These are phyloP conservation scores for Rossbeevera mucosa DNA, from an alignment of 768 basidiomycete genomes.

Conservation along the genomic window DNA sequence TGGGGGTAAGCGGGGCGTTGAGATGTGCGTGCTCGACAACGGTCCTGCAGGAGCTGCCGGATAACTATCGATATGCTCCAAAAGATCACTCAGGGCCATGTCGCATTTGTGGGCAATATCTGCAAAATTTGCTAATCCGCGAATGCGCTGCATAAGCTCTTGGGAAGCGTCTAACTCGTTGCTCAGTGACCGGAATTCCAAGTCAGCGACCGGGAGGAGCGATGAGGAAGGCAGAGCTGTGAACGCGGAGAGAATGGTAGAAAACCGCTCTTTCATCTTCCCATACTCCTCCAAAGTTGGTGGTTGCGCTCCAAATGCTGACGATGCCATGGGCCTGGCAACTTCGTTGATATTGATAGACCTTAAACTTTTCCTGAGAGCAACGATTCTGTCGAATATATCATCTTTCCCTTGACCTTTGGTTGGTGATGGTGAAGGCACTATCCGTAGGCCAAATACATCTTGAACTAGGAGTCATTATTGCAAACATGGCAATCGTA, in stretches of 20 bases:
- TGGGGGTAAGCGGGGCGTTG: slow-evolving; percentile 42
- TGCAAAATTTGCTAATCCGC: slow-evolving; percentile 52
- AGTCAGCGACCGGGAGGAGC: slow-evolving; percentile 40
- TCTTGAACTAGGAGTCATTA: slow-evolving; percentile 36
- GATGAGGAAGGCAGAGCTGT: slow-evolving; percentile 42
- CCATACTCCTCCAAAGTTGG: slow-evolving; percentile 47
- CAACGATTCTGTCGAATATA: slow-evolving; percentile 47
- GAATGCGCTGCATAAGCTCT: slow-evolving; percentile 47
- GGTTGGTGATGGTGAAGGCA: slow-evolving; percentile 30
- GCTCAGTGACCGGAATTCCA: slow-evolving; percentile 60
- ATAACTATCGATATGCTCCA: slow-evolving; percentile 84
- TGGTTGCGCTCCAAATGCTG: slow-evolving; percentile 38
- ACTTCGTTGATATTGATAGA: slow-evolving; percentile 56
- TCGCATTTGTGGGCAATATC: slow-evolving; percentile 56
- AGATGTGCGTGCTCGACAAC: slow-evolving; percentile 47
- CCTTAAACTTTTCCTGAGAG: slow-evolving; percentile 55
- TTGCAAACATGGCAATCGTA: neutral
- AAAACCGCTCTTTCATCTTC: slow-evolving; percentile 46
- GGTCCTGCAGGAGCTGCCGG: slow-evolving; percentile 54
- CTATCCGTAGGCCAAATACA: slow-evolving; percentile 48
- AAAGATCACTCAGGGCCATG: slow-evolving; percentile 71
- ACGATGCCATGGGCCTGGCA: slow-evolving; percentile 38
- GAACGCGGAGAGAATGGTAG: slow-evolving; percentile 42
- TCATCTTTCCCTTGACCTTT: slow-evolving; percentile 40
- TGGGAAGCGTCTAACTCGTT: slow-evolving; percentile 52